Base-by-base conservation (phyloP, 1,284 basidiomycete species). In the Amylostereum areolatum region DNA sequence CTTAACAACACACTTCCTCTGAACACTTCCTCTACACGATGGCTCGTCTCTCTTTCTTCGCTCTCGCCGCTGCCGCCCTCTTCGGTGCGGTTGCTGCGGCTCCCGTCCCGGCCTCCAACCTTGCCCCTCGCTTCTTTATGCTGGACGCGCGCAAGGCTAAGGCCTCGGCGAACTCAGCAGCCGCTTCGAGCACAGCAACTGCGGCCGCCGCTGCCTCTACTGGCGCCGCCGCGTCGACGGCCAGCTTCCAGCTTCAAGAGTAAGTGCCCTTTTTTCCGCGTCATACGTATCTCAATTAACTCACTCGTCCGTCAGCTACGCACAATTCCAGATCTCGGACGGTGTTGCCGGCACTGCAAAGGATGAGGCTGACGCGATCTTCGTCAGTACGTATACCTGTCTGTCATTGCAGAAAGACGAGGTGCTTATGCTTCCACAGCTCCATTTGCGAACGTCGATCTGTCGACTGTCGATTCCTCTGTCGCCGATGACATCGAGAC, bases 281-380 rank as follows among this genome's bases (percentile, higher is more conserved):
- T 5, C 37, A 25, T 18, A 5, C 5, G n/a, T 43, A 28, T 27
- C 28, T 29, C 5, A 27, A 6, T 25, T 43, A 8, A 11, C 41
- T 6, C 27, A 24, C 8, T n/a, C n/a, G n/a, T n/a, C n/a, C n/a
- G n/a, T n/a, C 51, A 72, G 69, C 55, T 73, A 73, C 52, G 60
- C 65, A 25, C 61, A 65, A 35, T 73, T 77, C 69, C 73, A 75
- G 59, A 75, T 77, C 49, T 75, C 72, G 3, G 67, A 70, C 54
- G 72, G 71, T 29, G 61, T 64, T 8, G 70, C 63, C 8, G 74
- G 74, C 4, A 62, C 68, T 39, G 73, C 73, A 0, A 49, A 64
- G 46, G 69, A 70, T 1, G 53, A 72, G 51, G 73, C 73, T 2
- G 66, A 69, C 52, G 71, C 70, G 4, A 66, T 73, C 42, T 73